phyloP scores from a whole-genome alignment of 202 grass and related monocot genomes.

The Panicum virgatum region DNA sequence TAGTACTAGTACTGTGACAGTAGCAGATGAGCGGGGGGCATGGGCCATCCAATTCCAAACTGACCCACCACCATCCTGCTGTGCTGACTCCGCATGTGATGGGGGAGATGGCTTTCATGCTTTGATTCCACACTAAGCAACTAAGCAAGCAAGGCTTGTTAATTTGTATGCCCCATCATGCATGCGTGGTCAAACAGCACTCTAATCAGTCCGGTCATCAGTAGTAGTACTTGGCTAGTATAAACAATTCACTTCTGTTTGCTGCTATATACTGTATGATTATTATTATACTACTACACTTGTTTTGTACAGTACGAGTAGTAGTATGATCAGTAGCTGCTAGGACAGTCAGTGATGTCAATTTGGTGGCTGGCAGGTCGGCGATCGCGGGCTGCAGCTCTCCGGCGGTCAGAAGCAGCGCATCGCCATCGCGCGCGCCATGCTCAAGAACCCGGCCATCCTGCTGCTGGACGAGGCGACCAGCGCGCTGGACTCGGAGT shows the following conservation, averaged over 20 bases:
- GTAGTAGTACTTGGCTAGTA: no score
- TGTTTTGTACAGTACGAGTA: no score
- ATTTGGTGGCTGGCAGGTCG: conserved; percentile 43
- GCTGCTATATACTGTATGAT: no score
- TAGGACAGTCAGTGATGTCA: no score
- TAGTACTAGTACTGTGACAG: no score
- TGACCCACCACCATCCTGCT: no score
- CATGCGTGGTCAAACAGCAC: not conserved
- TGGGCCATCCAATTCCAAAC: no score
- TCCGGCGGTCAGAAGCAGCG: conserved; percentile 98
- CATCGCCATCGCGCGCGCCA: conserved; percentile 93
- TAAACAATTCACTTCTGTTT: not conserved
- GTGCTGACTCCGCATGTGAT: no score
- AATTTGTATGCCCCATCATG: not conserved
- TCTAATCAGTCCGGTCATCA: no score
- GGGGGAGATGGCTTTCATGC: not conserved
- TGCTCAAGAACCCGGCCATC: conserved; percentile 95
- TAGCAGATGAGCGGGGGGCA: no score
- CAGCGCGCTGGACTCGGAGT: conserved; percentile 91
- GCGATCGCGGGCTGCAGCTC: conserved; percentile 89
- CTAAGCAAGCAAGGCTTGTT: not conserved
- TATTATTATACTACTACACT: no score
- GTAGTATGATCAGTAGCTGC: no score
- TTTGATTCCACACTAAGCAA: not conserved
- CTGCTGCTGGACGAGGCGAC: conserved; percentile 97